These are phyloP conservation scores for Phytophthora melonis DNA, from an alignment of 352 stramenopile genomes.

Conservation along the genomic window DNA sequence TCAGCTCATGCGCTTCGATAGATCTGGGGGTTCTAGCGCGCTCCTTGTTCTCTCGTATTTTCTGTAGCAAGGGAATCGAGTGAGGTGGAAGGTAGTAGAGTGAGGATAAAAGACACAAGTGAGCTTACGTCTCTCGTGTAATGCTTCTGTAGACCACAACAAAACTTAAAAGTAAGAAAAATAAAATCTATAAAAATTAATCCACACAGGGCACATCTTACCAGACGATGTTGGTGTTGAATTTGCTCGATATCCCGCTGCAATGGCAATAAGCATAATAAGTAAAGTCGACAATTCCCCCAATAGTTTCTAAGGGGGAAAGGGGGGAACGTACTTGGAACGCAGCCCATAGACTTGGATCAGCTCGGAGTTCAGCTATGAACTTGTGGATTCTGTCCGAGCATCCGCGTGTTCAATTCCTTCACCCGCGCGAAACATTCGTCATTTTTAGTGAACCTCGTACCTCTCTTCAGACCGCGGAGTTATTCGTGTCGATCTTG, in stretches of 20 bases:
- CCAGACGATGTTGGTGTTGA: conserved; percentile 51
- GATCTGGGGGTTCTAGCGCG: conserved; percentile 40
- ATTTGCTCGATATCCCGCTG: conserved; percentile 54
- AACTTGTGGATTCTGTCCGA: conserved; percentile 57
- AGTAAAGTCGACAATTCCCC: no score
- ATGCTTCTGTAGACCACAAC: conserved; percentile 35
- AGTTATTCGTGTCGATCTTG: conserved; percentile 14
- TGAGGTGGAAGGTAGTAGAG: not conserved
- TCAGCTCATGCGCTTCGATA: conserved; percentile 33
- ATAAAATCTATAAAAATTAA: not conserved
- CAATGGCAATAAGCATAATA: not conserved
- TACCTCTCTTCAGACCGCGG: conserved; percentile 37
- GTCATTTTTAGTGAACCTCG: not conserved
- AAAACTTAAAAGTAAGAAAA: conserved; percentile 3
- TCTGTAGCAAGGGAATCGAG: conserved; percentile 36
- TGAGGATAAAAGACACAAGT: not conserved
- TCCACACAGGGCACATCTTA: conserved; percentile 22
- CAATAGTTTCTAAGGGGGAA: not conserved
- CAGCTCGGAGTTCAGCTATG: conserved; percentile 63
- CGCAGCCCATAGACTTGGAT: conserved; percentile 58
- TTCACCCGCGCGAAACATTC: not conserved
- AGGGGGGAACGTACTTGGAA: conserved; percentile 51
- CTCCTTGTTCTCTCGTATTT: conserved; percentile 72
- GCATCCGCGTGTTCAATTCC: conserved; percentile 1
- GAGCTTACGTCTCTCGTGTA: conserved; percentile 46